A percentile compares a stretch with the other conserved stretches of the same genome.
Evolutionary conservation across 257 asterid genomes (phyloP).

Genomic region (Ligustrum vulgare): DNA sequence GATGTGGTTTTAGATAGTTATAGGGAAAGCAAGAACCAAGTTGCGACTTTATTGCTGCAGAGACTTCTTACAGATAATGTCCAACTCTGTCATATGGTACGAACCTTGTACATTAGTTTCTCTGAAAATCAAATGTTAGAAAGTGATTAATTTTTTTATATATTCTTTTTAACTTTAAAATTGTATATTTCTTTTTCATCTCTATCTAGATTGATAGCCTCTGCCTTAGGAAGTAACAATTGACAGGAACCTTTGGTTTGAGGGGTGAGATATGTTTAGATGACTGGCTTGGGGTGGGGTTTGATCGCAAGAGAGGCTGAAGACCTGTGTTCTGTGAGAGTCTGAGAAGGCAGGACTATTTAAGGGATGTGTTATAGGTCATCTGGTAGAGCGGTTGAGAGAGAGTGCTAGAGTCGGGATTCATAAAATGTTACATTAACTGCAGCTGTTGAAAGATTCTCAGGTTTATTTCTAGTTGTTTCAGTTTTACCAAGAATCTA

Average conservation of each 20-base stretch:
- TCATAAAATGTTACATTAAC: neutral
- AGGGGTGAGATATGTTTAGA: neutral
- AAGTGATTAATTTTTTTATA: neutral
- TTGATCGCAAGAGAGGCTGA: neutral
- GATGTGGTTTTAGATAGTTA: neutral
- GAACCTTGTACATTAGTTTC: neutral
- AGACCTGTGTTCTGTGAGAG: neutral
- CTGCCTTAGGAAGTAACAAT: neutral
- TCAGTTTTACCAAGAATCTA: neutral
- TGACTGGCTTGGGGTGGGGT: neutral
- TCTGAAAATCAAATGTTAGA: neutral
- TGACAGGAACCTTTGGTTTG: neutral
- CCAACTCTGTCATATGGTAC: neutral
- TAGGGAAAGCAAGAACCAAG: neutral
- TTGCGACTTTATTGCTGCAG: neutral
- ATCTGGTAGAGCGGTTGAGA: neutral
- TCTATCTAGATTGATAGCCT: neutral
- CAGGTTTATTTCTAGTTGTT: neutral
- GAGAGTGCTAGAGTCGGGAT: neutral
- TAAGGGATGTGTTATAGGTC: neutral
- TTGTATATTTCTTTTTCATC: too few species aligned
- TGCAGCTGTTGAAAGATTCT: neutral
- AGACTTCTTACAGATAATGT: neutral
- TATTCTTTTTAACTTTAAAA: neutral
- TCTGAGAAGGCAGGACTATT: neutral